Evolutionary conservation across 1,139 yeast species (phyloP), one percentile per base, ranked within the genome.

Genomic region (Candida sanyaensis): DNA sequence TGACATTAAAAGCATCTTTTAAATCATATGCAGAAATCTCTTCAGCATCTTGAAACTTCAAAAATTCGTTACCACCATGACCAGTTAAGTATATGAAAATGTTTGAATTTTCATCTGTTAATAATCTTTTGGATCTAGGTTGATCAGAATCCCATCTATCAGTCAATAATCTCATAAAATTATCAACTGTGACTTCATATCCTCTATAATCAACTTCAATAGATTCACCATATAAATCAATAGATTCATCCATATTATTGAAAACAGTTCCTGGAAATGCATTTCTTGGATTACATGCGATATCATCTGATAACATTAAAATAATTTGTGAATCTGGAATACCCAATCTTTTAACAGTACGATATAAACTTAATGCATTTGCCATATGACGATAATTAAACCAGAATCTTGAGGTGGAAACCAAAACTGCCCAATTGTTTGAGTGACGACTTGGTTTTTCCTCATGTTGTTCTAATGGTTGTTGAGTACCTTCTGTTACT

Each of bases 331-430:
- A 91, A 66, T 93, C 99, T 0, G 99, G 99, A 29, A 93, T 93
- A 1, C 99, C 99, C 51, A 93, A 71, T 57, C 99, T 75, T 67
- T 92, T 93, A 31, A 93, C 99, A 0, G 98, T 93, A 58, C 99
- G 80, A 70, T 93, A 93, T 80, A 95, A 84, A 65, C 96, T 88
- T 56, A 93, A 75, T 17, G 88, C 96, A 66, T 93, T 93, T 41
- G 99, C 99, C 92, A 93, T 90, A 67, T 93, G 99, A 64, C 97
- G 78, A 64, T 93, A 93, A 66, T 93, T 93, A 76, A 93, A 93
- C 99, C 99, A 93, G 68, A 93, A 93, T 53, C 98, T 76, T 5
- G 98, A 91, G 1, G 99, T 92, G 3, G 97, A 91, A 30, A 93
- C 97, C 45, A 93, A 71, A 5, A 93, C 98, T 0, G 99, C 99